Base-by-base conservation (phyloP, 1,284 basidiomycete genomes). In the Cryptococcus sp. region DNA sequence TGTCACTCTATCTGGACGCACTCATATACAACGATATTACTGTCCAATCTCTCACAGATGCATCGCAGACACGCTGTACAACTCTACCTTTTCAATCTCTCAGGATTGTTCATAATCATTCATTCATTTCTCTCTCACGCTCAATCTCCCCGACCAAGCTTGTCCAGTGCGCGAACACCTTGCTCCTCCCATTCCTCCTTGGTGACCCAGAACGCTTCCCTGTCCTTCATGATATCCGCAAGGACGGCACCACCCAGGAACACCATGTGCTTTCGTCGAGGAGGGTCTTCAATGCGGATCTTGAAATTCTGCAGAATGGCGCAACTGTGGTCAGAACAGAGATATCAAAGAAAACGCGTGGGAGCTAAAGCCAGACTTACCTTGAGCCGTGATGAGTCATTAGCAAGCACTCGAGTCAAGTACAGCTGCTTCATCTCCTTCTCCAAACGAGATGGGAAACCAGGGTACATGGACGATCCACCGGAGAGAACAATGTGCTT, bases 391-490 rank as follows among this genome's bases (percentile, higher is more conserved):
- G 86, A 80, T 0, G 91, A 87, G 75, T 99, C 89, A n/a, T 89
- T 87, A 54, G 85, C 83, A 50, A 99, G 83, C 15, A 98, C 92
- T 19, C 88, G 84, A 6, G 91, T 91, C 60, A 99, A 85, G 79
- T 98, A 95, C 43, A 99, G 83, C 79, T 99, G 95, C 81, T 99
- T 99, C 91, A 99, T 93, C 82, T 99, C 96, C 82, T 99, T 99
- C 81, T 99, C 96, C 48, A 99, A 83, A 46, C 95, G 86, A 76
- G 89, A 93, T 5, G 95, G 96, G 63, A 99, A 85, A 27, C 96
- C 96, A 22, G 96, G 95, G 78, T 99, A 99, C 95, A 99, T 99
- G 77, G 89, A 93, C 20, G 91, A 94, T 20, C 96, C 96, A 51
- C 96, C 96, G 15, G 91, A 95, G 19, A 99, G 87, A 16, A 99